Evolutionary conservation across 2,329 filamentous ascomycete genomes (phyloP), one percentile per base, ranked within the genome.

Genomic region (Microdochium bolleyi): DNA sequence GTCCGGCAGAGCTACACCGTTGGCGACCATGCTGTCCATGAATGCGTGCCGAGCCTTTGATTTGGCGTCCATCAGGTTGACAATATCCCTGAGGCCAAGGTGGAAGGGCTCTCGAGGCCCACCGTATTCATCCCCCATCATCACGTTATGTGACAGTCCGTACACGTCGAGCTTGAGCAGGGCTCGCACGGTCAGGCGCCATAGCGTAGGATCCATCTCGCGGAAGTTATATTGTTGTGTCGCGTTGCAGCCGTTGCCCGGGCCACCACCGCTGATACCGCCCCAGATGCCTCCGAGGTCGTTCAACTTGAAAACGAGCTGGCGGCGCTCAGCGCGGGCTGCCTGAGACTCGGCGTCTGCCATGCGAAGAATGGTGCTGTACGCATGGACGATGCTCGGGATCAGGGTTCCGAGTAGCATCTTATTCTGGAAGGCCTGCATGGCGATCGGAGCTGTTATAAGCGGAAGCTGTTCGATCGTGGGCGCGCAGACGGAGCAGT

Each of bases 321-420:
- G 69, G 16, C 72, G 66, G 2, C 67, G 65, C 32, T 74, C 70
- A 3, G 64, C 62, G 44, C 69, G 68, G 11, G 80, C 80, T 1
- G 59, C 62, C 1, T 69, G 66, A 0, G 74, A 67, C 58, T 82
- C 77, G n/a, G 62, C 62, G 56, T 85, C 80, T 8, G 84, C 70
- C 67, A 80, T 73, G 49, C 67, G 65, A 13, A 85, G 68, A 49
- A 85, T 78, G 25, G 65, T 68, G 52, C 72, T 72, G 68, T 85
- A 85, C 8, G 78, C 77, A 61, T 82, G 77, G 51, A 76, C 79
- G 48, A 80, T 73, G 9, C 78, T 77, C 1, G 80, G 80, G 3
- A 85, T 67, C 27, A 85, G 71, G 2, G 80, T 75, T 7, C 74
- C 78, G 3, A 85, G 68, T 51, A 82, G 70, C 79, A 84, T 83